phyloP scores from a whole-genome alignment of 2,329 filamentous ascomycete species.

The Alternaria brassicicola region DNA sequence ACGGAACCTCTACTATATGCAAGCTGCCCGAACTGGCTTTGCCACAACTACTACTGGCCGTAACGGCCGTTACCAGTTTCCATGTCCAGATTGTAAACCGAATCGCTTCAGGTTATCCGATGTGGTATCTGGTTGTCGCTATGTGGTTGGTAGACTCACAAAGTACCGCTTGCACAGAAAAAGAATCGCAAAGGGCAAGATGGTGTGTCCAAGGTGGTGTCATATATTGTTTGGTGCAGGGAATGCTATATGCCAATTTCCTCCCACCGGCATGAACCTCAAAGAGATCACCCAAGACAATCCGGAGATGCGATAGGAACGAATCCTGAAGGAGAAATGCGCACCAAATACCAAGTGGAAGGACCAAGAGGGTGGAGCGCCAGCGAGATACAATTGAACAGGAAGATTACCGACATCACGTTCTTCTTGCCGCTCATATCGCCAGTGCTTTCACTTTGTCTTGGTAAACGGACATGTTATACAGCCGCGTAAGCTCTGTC shows the following conservation, averaged over 20 bases:
- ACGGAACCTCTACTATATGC: conserved; percentile 8
- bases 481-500: neutral
- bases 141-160: conserved; percentile 23
- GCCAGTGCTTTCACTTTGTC: neutral
- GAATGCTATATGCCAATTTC: conserved; percentile 83
- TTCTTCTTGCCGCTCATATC: neutral
- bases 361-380: too few species aligned
- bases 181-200: conserved; percentile 7
- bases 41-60: conserved; percentile 73
- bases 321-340: neutral
- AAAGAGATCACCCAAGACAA: neutral
- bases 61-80: conserved; percentile 76
- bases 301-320: neutral
- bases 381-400: neutral
- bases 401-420: neutral
- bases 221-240: conserved; percentile 84
- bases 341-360: neutral
- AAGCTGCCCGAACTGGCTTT: conserved; percentile 62
- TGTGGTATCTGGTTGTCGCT: conserved; percentile 88
- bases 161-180: neutral
- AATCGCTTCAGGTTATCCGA: conserved; percentile 82
- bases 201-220: conserved; percentile 62
- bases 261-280: conserved; percentile 78
- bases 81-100: conserved; percentile 95
- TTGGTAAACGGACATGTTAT: neutral